Evolutionary conservation across 2,329 filamentous ascomycete species (phyloP).

Genomic region (Fusarium piperis): DNA sequence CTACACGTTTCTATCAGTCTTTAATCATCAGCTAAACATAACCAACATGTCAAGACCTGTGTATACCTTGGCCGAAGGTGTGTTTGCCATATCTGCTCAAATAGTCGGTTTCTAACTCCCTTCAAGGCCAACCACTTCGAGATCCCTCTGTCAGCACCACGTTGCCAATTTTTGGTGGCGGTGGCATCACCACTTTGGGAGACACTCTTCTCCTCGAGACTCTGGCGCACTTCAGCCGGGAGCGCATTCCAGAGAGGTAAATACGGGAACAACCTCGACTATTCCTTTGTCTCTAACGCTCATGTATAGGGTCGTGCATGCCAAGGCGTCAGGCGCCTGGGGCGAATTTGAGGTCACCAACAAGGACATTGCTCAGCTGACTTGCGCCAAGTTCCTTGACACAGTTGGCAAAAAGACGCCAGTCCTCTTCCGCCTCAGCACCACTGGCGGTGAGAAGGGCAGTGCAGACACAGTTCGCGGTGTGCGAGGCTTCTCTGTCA

Average conservation of each 20-base stretch:
- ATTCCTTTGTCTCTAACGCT: neutral
- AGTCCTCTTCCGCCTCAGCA: slow-evolving; percentile 74
- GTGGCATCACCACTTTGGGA: neutral
- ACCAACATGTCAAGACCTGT: neutral
- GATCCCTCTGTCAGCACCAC: neutral
- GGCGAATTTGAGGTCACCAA: slow-evolving; percentile 67
- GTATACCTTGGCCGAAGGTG: neutral
- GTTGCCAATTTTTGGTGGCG: neutral
- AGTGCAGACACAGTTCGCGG: slow-evolving; percentile 74
- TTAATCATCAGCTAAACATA: neutral
- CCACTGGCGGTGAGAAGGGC: slow-evolving; percentile 73
- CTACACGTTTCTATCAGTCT: rapidly evolving
- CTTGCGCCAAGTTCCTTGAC: slow-evolving; percentile 60
- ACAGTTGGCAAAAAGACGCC: slow-evolving; percentile 62
- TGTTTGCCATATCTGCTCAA: rapidly evolving
- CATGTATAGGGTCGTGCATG: slow-evolving; percentile 43
- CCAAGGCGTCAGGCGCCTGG: slow-evolving; percentile 53
- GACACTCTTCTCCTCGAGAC: neutral
- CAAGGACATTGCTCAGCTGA: slow-evolving; percentile 62
- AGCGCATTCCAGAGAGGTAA: neutral
- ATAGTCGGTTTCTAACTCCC: neutral
- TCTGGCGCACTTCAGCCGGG: neutral
- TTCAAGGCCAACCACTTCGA: neutral
- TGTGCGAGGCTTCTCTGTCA: slow-evolving; percentile 71
- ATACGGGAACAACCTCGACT: neutral